Conservation (phyloP, 192 early-diverging fungal genomes). For the Coemansia sp. region DNA sequence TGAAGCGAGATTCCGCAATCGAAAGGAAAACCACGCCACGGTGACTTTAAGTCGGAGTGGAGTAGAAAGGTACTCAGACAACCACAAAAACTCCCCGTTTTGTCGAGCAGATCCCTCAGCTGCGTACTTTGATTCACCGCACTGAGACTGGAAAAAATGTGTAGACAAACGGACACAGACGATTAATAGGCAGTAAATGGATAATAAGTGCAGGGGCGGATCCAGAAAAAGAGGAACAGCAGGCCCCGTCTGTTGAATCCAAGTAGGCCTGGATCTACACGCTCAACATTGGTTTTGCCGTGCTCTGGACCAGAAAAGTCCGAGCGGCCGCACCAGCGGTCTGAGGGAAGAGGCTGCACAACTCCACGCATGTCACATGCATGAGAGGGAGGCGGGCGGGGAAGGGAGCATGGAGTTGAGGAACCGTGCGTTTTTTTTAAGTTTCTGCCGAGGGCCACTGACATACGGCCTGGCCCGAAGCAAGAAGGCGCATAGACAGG, state of each 20-base stretch:
- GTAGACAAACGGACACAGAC: no score
- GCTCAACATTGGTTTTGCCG: not conserved
- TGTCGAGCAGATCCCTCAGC: not conserved
- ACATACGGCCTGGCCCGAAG: not conserved
- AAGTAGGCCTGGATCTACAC: not conserved
- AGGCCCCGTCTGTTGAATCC: not conserved
- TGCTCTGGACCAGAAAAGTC: not conserved
- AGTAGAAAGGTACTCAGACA: not conserved
- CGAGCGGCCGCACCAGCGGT: not conserved
- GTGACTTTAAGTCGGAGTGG: not conserved
- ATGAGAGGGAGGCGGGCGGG: not conserved
- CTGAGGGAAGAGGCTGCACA: not conserved
- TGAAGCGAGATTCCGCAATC: not conserved
- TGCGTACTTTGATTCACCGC: not conserved
- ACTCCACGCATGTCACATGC: not conserved
- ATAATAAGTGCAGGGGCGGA: not conserved
- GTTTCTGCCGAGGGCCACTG: not conserved
- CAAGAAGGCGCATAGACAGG: not conserved
- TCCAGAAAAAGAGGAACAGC: not conserved
- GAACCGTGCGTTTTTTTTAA: not conserved
- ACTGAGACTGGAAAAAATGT: not conserved
- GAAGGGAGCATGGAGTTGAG: not conserved
- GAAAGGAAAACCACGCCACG: not conserved
- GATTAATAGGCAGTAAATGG: no score
- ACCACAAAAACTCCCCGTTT: not conserved